Conservation (phyloP, 1,284 basidiomycete genomes). For the Trametes polyzona region DNA sequence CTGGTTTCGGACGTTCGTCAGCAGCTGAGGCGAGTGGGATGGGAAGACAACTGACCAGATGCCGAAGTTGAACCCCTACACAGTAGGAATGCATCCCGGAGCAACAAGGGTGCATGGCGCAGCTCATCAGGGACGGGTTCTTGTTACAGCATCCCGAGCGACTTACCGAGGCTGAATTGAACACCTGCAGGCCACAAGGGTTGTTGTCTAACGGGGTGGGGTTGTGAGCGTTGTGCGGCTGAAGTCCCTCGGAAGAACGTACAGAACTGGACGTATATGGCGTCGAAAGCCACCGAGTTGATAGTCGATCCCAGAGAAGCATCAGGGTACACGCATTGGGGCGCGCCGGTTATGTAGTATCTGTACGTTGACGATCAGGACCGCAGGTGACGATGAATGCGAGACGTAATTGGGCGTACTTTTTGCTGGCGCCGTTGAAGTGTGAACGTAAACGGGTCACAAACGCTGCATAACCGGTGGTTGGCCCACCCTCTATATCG, state of each 20-base stretch:
- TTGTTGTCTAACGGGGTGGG: constrained; percentile 48
- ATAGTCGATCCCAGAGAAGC: constrained; percentile 53
- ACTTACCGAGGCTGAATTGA: constrained; percentile 44
- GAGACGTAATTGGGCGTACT: constrained; percentile 39
- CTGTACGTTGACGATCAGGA: constrained; percentile 36
- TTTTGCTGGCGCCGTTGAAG: constrained; percentile 53
- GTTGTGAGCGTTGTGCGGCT: background rate
- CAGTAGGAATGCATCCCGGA: background rate
- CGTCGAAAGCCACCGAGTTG: constrained; percentile 58
- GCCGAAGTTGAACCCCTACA: constrained; percentile 57
- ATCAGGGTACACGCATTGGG: constrained; percentile 59
- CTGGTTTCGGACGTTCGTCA: constrained; percentile 34
- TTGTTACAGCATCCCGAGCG: background rate
- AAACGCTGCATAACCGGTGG: constrained; percentile 59
- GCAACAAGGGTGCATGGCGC: background rate
- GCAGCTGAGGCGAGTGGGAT: background rate
- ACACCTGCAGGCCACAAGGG: constrained; percentile 50
- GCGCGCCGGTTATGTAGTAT: constrained; percentile 65
- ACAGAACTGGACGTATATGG: constrained; percentile 60
- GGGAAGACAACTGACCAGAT: constrained; percentile 44
- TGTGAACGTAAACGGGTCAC: constrained; percentile 60
- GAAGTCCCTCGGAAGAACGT: constrained; percentile 13
- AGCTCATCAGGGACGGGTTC: background rate
- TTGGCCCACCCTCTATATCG: constrained; percentile 66
- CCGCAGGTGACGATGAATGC: background rate